These are phyloP conservation scores for Pseudozyma flocculosa DNA, from an alignment of 1,284 basidiomycete genomes.

Conservation along the genomic window DNA sequence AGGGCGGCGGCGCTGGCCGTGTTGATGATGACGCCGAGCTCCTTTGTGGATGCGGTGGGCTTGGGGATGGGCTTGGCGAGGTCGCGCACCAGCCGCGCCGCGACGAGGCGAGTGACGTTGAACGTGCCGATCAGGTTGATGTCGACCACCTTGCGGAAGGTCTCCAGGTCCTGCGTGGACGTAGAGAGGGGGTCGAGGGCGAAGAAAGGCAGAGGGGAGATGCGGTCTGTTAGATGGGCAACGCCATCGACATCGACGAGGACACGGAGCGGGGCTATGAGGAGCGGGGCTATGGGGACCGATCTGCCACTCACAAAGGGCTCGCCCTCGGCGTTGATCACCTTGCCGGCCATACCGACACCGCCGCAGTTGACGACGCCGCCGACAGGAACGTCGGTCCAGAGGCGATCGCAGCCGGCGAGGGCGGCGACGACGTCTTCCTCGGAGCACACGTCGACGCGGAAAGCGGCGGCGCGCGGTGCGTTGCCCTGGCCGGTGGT, in stretches of 20 bases:
- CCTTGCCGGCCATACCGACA: slow-evolving; percentile 57
- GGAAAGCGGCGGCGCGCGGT: slow-evolving; percentile 27
- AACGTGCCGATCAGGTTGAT: slow-evolving; percentile 54
- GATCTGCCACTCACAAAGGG: slow-evolving; percentile 48
- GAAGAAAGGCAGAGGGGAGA: background rate
- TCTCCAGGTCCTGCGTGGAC: slow-evolving; percentile 47
- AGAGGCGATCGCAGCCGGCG: slow-evolving; percentile 28
- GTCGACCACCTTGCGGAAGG: slow-evolving; percentile 50
- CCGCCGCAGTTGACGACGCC: slow-evolving; percentile 58
- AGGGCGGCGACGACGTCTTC: slow-evolving; percentile 46
- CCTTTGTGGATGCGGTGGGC: slow-evolving; percentile 28
- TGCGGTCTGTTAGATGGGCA: no score
- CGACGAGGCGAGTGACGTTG: slow-evolving; percentile 57
- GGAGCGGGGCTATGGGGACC: no score
- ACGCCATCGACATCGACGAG: no score
- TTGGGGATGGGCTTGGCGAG: slow-evolving; percentile 28
- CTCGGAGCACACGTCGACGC: slow-evolving; percentile 53
- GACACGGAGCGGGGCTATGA: no score
- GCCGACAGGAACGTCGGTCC: slow-evolving; percentile 40
- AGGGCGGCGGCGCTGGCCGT: slow-evolving; percentile 53
- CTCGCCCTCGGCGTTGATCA: slow-evolving; percentile 45
- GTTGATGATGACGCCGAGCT: slow-evolving; percentile 58
- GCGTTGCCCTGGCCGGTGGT: no score
- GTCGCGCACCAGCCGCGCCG: slow-evolving; percentile 49
- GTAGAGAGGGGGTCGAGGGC: no score